Base-by-base conservation (phyloP, 2,329 filamentous ascomycete species). In the Trichophyton rubrum region DNA sequence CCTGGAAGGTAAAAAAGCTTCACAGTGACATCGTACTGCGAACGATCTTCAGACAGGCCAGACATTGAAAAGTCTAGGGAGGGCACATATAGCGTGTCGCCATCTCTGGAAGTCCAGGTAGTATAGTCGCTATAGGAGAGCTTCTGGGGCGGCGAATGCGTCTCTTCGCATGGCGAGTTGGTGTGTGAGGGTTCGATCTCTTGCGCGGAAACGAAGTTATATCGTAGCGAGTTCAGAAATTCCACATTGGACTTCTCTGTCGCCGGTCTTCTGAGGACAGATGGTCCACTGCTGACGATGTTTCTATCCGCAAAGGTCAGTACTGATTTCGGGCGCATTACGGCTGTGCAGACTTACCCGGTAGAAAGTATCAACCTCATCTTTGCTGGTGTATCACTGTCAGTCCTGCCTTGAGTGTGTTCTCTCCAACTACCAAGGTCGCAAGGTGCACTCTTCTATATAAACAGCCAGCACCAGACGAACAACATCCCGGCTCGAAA, bases 1-100 rank as follows among this genome's bases (percentile, higher is more conserved):
- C 82, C 83, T 2, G 90, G 87, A 30, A 97, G 81, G 74, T 93
- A 95, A 78, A 99, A 99, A 22, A 99, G 77, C 75, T 99, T 99
- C 63, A 93, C 86, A 0, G 92, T 96, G 69, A 96, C 90, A 70
- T 96, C 90, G 77, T 99, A 99, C 66, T 90, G 85, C 62, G 82
- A 79, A 27, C 87, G 80, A 66, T 95, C 90, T 70, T 99, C 93
- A 35, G 84, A 80, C 53, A 99, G 78, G 0, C 87, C 87, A 3
- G 83, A 84, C 33, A 82, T 76, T 11, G 82, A 78, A 79, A 87
- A 88, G 72, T 90, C 84, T 70, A 92, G 84, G 45, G 86, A 82
- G 55, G 92, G 92, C 45, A 96, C 82, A 70, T 87, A 92, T 53
- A 92, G 79, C 3, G 80, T 79, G 56, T 78, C 77, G 45, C 77